Evolutionary conservation across 2,329 filamentous ascomycete species (phyloP).

Genomic region (Nemania diffusa): DNA sequence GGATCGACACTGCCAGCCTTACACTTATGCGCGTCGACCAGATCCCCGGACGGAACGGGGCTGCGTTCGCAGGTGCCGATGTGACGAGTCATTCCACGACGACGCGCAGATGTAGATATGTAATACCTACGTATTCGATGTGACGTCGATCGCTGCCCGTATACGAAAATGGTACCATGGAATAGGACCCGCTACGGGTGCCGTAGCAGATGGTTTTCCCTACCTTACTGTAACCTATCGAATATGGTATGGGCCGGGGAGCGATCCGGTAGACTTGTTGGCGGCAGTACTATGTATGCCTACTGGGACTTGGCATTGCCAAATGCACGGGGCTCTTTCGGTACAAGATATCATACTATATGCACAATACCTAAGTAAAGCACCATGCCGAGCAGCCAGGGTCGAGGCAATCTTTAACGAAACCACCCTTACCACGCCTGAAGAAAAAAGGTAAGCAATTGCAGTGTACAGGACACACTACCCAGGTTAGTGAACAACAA

Average conservation of each 20-base stretch:
- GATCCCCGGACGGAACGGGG: background rate
- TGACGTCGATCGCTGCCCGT: conserved; percentile 14
- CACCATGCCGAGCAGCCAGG: background rate
- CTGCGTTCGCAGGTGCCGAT: conserved; percentile 7
- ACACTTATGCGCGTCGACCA: conserved; percentile 11
- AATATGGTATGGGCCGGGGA: conserved; percentile 8
- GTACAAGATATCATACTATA: background rate
- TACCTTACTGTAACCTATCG: background rate
- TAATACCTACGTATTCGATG: conserved; percentile 7
- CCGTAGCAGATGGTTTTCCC: background rate
- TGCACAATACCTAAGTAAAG: too few species aligned
- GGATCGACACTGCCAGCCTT: conserved; percentile 27
- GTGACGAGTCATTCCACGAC: conserved; percentile 15
- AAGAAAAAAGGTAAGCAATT: background rate
- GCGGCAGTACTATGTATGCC: background rate
- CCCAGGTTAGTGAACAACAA: background rate
- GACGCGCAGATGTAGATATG: background rate
- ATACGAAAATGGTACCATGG: too few species aligned
- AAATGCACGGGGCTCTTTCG: background rate
- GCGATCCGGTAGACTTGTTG: background rate
- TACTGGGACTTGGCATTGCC: background rate
- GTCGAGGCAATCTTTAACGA: background rate
- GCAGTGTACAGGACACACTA: background rate
- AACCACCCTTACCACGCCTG: background rate
- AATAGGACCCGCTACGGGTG: background rate